Evolutionary conservation across 2,329 filamentous ascomycete genomes (phyloP).

Genomic region (Sporothrix brunneoviolacea): DNA sequence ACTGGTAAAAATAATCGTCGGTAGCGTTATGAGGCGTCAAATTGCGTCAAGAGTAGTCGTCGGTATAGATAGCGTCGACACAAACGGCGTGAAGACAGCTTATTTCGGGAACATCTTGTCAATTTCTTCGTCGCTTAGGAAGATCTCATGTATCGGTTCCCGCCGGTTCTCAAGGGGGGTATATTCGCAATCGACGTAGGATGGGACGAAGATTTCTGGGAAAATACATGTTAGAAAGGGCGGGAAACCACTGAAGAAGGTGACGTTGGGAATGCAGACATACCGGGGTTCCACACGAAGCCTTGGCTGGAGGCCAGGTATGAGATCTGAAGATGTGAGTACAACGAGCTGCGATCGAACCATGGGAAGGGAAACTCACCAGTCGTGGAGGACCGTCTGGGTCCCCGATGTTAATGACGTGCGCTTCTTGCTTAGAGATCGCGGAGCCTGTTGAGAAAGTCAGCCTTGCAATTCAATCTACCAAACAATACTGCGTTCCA

Average conservation of each 20-base stretch:
- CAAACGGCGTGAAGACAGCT: neutral
- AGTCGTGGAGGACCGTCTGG: constrained; percentile 65
- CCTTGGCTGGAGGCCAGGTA: constrained; percentile 75
- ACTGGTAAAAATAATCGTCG: too few relatives aligned
- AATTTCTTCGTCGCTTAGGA: constrained; percentile 69
- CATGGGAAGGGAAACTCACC: constrained; percentile 42
- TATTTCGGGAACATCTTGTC: constrained; percentile 60
- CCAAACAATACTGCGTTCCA: too few relatives aligned
- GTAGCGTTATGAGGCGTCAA: too few relatives aligned
- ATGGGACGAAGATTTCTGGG: constrained; percentile 72
- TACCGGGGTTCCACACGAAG: constrained; percentile 77
- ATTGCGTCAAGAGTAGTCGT: too few relatives aligned
- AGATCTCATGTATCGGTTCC: constrained; percentile 72
- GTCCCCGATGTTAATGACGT: constrained; percentile 72
- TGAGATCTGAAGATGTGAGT: constrained; percentile 51
- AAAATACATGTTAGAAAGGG: neutral
- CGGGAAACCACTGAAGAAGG: too few relatives aligned
- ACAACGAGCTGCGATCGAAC: too few relatives aligned
- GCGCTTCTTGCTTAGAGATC: constrained; percentile 67
- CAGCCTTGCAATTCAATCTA: constrained; percentile 24
- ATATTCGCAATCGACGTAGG: constrained; percentile 69
- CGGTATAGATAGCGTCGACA: too few relatives aligned
- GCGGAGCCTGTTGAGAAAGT: constrained; percentile 51
- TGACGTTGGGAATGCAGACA: constrained; percentile 16
- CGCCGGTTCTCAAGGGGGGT: constrained; percentile 67